Conservation (phyloP, 2,329 filamentous ascomycete genomes). For the Scedosporium minutisporum region DNA sequence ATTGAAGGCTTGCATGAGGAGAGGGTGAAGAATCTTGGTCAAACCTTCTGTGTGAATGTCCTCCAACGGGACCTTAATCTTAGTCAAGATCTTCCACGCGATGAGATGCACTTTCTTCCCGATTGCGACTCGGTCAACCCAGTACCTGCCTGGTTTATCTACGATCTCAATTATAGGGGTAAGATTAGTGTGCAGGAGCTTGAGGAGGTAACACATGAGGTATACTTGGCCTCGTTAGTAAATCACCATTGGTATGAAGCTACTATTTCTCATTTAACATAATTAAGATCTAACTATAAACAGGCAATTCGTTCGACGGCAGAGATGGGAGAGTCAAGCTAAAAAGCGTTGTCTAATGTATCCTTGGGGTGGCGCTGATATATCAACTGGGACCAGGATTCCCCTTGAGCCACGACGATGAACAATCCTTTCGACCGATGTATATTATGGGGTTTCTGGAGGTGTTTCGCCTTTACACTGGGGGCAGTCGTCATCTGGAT, state of each 20-base stretch:
- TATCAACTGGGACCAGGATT: background rate
- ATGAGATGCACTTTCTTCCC: background rate
- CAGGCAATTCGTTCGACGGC: background rate
- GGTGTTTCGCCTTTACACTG: conserved; percentile 9
- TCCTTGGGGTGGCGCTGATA: background rate
- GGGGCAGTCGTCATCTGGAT: conserved; percentile 7
- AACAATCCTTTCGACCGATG: background rate
- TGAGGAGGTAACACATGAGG: background rate
- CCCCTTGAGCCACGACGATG: background rate
- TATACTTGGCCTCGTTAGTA: background rate
- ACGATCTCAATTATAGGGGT: background rate
- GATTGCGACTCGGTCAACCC: background rate
- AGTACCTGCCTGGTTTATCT: background rate
- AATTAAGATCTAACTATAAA: background rate
- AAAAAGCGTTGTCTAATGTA: background rate
- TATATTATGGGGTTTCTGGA: conserved; percentile 9
- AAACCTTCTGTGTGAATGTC: background rate
- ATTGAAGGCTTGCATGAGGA: background rate
- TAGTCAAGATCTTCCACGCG: background rate
- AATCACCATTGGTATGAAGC: background rate
- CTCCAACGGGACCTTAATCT: background rate
- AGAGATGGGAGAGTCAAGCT: background rate
- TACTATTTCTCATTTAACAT: background rate
- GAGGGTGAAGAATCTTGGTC: background rate
- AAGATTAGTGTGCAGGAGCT: background rate